Evolutionary conservation across 1,284 basidiomycete species (phyloP).

Genomic region (Trichosporon sp.): DNA sequence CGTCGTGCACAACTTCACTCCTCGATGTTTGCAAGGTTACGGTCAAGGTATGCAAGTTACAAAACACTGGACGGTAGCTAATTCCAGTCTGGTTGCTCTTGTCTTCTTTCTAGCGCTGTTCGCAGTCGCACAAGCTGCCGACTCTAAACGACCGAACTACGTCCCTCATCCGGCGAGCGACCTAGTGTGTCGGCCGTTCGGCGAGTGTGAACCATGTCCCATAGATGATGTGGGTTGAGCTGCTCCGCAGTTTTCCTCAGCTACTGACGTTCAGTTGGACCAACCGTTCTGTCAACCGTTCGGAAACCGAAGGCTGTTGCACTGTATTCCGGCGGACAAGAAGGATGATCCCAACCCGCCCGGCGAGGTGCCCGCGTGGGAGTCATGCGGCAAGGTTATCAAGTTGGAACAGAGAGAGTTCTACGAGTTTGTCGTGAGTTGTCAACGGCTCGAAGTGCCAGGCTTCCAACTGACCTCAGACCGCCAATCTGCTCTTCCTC

Average conservation of each 20-base stretch:
- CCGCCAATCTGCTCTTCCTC: conserved; percentile 71
- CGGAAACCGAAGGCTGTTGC: conserved; percentile 81
- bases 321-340: conserved; percentile 64
- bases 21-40: conserved; percentile 21
- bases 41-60: conserved; percentile 22
- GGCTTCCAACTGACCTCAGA: conserved; percentile 38
- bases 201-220: conserved; percentile 80
- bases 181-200: conserved; percentile 71
- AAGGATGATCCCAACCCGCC: conserved; percentile 23
- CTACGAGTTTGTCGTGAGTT: conserved; percentile 77
- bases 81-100: conserved; percentile 23
- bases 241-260: too few relatives aligned
- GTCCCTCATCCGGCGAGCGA: conserved; percentile 43
- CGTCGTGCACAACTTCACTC: neutral
- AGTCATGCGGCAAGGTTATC: conserved; percentile 81
- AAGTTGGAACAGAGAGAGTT: conserved; percentile 76
- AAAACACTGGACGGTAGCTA: too few relatives aligned
- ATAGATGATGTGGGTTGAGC: conserved; percentile 67
- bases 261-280: too few relatives aligned
- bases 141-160: conserved; percentile 36
- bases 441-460: neutral
- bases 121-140: neutral
- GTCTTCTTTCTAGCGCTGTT: conserved; percentile 37
- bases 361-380: conserved; percentile 76
- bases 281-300: conserved; percentile 89